phyloP scores from a whole-genome alignment of 2,329 filamentous ascomycete genomes.

The Phoma sp. region DNA sequence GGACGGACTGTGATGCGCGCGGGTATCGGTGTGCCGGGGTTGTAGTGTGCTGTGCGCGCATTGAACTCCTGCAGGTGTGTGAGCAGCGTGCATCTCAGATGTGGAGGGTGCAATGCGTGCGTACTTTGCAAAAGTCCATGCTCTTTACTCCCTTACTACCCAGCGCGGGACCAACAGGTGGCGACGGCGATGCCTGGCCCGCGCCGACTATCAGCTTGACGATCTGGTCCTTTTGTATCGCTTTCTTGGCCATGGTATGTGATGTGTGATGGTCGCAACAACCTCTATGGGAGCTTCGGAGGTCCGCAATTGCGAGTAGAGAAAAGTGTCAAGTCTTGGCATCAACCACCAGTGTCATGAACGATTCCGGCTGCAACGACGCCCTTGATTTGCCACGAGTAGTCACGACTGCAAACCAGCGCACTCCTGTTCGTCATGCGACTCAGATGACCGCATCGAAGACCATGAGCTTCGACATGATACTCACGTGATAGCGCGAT shows the following conservation, averaged over 20 bases:
- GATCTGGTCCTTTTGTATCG: conserved; percentile 57
- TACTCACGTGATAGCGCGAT: conserved; percentile 12
- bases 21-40: conserved; percentile 82
- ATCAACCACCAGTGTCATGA: neutral
- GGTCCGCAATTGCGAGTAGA: conserved; percentile 12
- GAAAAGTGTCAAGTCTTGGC: conserved; percentile 2
- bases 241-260: conserved; percentile 45
- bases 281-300: conserved; percentile 11
- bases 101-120: conserved; percentile 4
- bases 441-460: too few relatives aligned
- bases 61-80: conserved; percentile 80
- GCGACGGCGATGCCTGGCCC: conserved; percentile 91
- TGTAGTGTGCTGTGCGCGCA: conserved; percentile 85
- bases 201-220: conserved; percentile 98
- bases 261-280: conserved; percentile 7
- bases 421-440: neutral
- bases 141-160: conserved; percentile 98
- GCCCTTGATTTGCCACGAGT: too few relatives aligned
- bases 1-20: conserved; percentile 90
- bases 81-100: neutral
- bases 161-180: conserved; percentile 92
- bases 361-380: neutral
- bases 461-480: neutral
- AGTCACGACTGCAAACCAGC: too few relatives aligned
- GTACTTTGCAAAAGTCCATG: conserved; percentile 99